Percentiles rank a stretch among this genome's conserved stretches.
Conservation (phyloP, 306 rosid species). For the Ochetophila trinervis region DNA sequence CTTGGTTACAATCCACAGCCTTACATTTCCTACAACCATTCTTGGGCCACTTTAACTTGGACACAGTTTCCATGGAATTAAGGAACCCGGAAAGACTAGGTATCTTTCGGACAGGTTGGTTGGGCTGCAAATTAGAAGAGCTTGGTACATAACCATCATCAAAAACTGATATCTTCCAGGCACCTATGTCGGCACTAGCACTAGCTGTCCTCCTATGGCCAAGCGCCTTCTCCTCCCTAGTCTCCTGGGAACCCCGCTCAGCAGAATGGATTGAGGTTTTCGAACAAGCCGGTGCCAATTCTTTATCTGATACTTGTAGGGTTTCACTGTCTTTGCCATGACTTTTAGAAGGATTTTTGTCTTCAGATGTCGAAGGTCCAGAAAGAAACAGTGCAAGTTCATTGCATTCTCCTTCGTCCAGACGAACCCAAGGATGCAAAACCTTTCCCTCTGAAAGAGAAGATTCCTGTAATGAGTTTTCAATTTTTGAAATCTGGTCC, state of each 20-base stretch:
- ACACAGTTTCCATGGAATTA: constrained; percentile 56
- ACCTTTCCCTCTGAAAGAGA: constrained; percentile 45
- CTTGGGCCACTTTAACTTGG: constrained; percentile 74
- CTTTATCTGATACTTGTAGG: constrained; percentile 29
- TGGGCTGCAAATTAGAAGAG: constrained; percentile 38
- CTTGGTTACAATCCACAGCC: constrained; percentile 46
- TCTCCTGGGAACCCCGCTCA: constrained; percentile 34
- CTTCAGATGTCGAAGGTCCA: constrained; percentile 36
- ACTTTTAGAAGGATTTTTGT: constrained; percentile 22
- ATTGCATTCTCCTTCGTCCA: constrained; percentile 77
- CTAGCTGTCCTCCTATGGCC: constrained; percentile 95
- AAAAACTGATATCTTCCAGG: constrained; percentile 74
- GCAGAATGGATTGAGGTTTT: constrained; percentile 31
- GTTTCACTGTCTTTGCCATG: constrained; percentile 31
- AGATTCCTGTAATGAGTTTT: constrained; percentile 48
- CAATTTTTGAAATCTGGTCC: constrained; percentile 53
- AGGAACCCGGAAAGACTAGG: constrained; percentile 87
- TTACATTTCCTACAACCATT: constrained; percentile 79
- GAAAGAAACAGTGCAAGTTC: constrained; percentile 86
- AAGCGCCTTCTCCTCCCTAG: constrained; percentile 41
- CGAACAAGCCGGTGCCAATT: constrained; percentile 28
- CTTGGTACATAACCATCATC: constrained; percentile 36
- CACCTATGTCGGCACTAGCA: constrained; percentile 74
- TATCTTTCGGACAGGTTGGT: constrained; percentile 61
- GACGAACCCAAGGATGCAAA: constrained; percentile 64